phyloP scores from a whole-genome alignment of 768 basidiomycete genomes.

The Leccinum obscurum region DNA sequence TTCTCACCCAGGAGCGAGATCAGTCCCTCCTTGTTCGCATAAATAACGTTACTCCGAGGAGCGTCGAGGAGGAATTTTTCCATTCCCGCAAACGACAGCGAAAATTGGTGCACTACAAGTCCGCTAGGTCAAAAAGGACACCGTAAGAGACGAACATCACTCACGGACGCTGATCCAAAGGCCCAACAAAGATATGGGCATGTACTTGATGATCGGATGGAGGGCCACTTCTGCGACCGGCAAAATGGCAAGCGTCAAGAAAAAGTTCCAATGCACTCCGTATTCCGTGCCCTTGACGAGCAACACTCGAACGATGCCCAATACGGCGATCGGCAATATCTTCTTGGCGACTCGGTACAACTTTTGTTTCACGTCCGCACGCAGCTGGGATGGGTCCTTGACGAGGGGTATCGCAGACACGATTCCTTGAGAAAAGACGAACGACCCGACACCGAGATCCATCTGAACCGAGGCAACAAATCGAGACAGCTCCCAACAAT shows the following conservation, averaged over 20 bases:
- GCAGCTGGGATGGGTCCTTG: constrained; percentile 57
- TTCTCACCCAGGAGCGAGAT: constrained; percentile 68
- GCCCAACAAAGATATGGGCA: constrained; percentile 65
- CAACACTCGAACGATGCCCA: constrained; percentile 77
- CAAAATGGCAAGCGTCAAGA: constrained; percentile 84
- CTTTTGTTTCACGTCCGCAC: constrained; percentile 50
- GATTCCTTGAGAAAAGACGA: constrained; percentile 94
- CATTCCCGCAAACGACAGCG: constrained; percentile 55
- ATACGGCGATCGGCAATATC: constrained; percentile 60
- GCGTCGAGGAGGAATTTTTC: constrained; percentile 65
- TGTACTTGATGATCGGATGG: constrained; percentile 58
- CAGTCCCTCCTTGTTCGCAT: constrained; percentile 91
- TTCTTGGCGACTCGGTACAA: constrained; percentile 53
- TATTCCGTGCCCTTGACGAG: constrained; percentile 94
- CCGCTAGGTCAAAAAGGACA: background rate
- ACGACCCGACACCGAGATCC: constrained; percentile 97
- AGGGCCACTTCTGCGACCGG: constrained; percentile 71
- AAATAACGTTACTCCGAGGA: constrained; percentile 62
- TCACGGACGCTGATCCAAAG: constrained; percentile 59
- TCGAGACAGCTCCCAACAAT: background rate
- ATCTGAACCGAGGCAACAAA: constrained; percentile 54
- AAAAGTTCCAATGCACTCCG: constrained; percentile 98
- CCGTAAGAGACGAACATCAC: constrained; percentile 15
- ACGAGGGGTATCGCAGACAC: constrained; percentile 84
- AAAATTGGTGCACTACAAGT: constrained; percentile 67